Conservation (phyloP, 2,329 filamentous ascomycete genomes). For the Cordyceps cateniannulata region DNA sequence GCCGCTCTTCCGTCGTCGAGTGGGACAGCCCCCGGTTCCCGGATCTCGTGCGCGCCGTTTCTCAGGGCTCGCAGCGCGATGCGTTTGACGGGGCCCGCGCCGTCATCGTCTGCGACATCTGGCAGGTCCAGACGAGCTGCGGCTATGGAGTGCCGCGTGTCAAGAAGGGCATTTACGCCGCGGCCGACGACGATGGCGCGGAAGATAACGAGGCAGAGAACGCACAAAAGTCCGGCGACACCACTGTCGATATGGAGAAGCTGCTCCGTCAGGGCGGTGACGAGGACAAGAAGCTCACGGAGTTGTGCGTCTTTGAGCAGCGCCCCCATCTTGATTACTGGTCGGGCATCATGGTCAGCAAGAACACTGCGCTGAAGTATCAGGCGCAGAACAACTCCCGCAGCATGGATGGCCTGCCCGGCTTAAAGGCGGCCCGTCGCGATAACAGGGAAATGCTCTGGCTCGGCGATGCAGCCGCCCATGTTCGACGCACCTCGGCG, state of each 20-base stretch:
- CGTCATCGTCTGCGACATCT: conserved; percentile 55
- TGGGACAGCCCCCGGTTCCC: conserved; percentile 46
- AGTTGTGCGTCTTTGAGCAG: conserved; percentile 41
- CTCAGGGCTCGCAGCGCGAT: conserved; percentile 16
- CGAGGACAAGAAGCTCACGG: conserved; percentile 22
- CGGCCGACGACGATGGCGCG: conserved; percentile 17
- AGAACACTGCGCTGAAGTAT: conserved; percentile 46
- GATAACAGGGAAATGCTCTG: conserved; percentile 41
- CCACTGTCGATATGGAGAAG: conserved; percentile 17
- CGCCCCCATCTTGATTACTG: conserved; percentile 50
- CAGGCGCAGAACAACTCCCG: conserved; percentile 47
- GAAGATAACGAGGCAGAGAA: conserved; percentile 16
- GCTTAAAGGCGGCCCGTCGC: conserved; percentile 46
- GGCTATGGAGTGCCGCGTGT: conserved; percentile 58
- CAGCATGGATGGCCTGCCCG: conserved; percentile 55
- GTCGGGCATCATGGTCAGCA: conserved; percentile 40
- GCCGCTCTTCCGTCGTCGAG: conserved; percentile 52
- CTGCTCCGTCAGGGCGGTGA: conserved; percentile 21
- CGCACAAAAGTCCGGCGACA: background rate
- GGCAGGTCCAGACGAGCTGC: conserved; percentile 61
- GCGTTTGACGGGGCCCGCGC: conserved; percentile 47
- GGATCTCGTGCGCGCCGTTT: conserved; percentile 37
- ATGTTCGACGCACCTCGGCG: conserved; percentile 20
- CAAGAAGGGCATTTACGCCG: conserved; percentile 31
- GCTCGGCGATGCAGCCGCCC: conserved; percentile 31